Evolutionary conservation across 768 basidiomycete genomes (phyloP), one percentile per base, ranked within the genome.

Genomic region (Auriscalpium orientale): DNA sequence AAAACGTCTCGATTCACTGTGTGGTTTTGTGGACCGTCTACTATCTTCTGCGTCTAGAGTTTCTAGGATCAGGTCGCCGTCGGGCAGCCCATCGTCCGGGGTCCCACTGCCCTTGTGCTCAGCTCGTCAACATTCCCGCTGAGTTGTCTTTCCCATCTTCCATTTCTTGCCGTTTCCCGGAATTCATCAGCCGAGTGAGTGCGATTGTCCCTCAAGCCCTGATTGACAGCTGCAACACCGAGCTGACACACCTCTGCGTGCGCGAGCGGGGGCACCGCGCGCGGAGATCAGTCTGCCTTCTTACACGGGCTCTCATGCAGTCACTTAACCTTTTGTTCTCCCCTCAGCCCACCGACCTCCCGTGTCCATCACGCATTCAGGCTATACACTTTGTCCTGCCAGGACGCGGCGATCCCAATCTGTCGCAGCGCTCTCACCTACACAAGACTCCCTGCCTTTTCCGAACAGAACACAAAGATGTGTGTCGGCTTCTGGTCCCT

Each of bases 401-500:
- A 4, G 15, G 15, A 43, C 15, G 40, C 40, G 28, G 28, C 28
- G 28, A 28, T 28, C 40, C 40, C 40, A 43, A 43, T 43, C 18
- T 13, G 40, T 43, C 40, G 28, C 40, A 8, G 40, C 40, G 40
- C 40, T 18, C 40, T 15, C 40, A 13, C 15, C 18, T 3, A 28
- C 28, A 28, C 28, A 28, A 28, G 28, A 2, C 28, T 7, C 28
- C 3, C 40, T 43, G 15, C 40, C 40, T 43, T 43, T 18, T 15
- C 13, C 15, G 40, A 46, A 35, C 44, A 59, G 9, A 36, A 91
- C 28, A 28, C 28, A 28, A 7, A 2, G 28, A 28, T 91, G 90
- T 92, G 90, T 67, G 80, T 91, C 60, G 87, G 77, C 37, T 78
- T 89, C 64, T 91, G 85, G 82, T 79, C 87, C 53, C 75, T 91